phyloP scores from a whole-genome alignment of 164 flowering plant species.

The Pachysandra terminalis region DNA sequence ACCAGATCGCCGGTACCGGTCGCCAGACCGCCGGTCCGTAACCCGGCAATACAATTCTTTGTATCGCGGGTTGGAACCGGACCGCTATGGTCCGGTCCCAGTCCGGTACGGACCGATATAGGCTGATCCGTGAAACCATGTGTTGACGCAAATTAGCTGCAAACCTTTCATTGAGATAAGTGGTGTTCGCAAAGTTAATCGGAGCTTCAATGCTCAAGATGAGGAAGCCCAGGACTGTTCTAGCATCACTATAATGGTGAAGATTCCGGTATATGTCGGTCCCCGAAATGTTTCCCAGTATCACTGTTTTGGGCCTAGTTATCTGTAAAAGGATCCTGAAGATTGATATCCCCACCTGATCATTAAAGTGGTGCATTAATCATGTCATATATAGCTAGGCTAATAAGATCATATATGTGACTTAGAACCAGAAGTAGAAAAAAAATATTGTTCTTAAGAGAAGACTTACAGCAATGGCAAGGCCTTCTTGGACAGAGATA shows the following conservation, averaged over 20 bases:
- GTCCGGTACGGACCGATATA: too few relatives aligned
- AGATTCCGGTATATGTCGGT: conserved; percentile 65
- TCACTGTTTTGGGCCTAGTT: conserved; percentile 72
- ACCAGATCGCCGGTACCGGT: too few relatives aligned
- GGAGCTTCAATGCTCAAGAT: conserved; percentile 80
- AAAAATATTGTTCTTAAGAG: not conserved
- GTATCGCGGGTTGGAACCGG: too few relatives aligned
- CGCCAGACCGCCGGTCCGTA: too few relatives aligned
- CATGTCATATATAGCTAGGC: not conserved
- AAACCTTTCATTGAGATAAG: conserved; percentile 85
- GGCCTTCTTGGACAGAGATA: conserved; percentile 75
- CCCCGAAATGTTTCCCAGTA: conserved; percentile 71
- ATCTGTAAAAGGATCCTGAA: conserved; percentile 77
- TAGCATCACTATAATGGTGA: conserved; percentile 71
- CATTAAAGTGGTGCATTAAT: not conserved
- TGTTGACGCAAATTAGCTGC: not conserved
- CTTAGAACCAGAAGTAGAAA: not conserved
- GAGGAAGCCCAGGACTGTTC: conserved; percentile 61
- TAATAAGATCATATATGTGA: not conserved
- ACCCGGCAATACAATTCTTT: too few relatives aligned
- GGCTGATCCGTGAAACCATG: too few relatives aligned
- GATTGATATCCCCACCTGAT: conserved; percentile 75
- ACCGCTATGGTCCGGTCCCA: too few relatives aligned
- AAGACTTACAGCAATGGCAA: conserved; percentile 69
- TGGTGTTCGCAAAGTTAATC: conserved; percentile 75